Evolutionary conservation across 805 yeast species (phyloP), one percentile per base, ranked within the genome.

Genomic region (Clavispora vitiphila): DNA sequence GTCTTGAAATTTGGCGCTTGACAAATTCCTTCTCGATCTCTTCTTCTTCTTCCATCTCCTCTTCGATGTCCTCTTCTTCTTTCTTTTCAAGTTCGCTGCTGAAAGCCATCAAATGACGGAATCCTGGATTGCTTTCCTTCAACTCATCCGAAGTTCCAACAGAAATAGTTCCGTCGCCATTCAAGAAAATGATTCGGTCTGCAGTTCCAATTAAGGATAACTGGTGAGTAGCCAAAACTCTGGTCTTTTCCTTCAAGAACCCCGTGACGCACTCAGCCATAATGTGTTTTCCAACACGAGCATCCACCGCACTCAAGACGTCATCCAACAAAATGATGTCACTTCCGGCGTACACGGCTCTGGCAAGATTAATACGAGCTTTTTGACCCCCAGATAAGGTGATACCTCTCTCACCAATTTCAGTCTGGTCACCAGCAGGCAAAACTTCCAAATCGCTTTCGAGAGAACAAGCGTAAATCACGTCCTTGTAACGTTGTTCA

Each of bases 331-430:
- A 61, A 31, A 82, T 72, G 19, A 85, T 80, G 54, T 83, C 88
- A 15, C 75, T 74, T 21, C 79, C 71, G 11, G 81, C 77, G 55
- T 86, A 86, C 2, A 84, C 87, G 2, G 91, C 83, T 57, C 95
- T 73, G 3, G 95, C 95, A 45, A 86, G 64, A 55, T 79, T 78
- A 40, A 86, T 75, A 59, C 95, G 75, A 0, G 95, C 91, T 66
- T 86, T 86, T 59, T 86, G 95, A 39, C 95, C 95, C 42, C 95
- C 95, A n/a, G 91, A 83, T 32, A 86, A 64, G 0, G 93, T 85
- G 37, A 86, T 80, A 54, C 95, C 95, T 58, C 86, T 74, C 58
- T 86, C 95, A 47, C 95, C 95, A 51, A 86, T 84, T 58, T 84
- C 86, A 0, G 95, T 85, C 40, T 61, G 54, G 53, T 87, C 95